Base-by-base conservation (phyloP, 2,329 filamentous ascomycete species). In the Fusarium abutilonis region DNA sequence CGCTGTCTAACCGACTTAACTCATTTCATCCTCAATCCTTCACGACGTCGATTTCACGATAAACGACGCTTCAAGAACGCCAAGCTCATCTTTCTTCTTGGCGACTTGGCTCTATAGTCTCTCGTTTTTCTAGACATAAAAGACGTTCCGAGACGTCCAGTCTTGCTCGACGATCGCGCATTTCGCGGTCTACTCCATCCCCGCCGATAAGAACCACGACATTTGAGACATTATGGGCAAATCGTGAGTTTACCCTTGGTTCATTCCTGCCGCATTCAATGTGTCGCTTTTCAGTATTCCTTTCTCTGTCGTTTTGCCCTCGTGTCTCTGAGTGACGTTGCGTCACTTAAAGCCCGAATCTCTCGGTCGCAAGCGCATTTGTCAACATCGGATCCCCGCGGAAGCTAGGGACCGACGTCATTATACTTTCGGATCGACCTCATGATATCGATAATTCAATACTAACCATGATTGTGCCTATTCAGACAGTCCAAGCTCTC, bases 401-500 rank as follows among this genome's bases (percentile, higher is more conserved):
- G 54, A 59, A 64, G 47, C 53, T 52, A 52, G 39, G 31, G 39
- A 48, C 50, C 68, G 66, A 70, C 68, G 68, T 70, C 68, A 70
- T 70, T 67, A 55, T 56, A 45, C 47, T 38, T 56, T 28, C 19
- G 32, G 44, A 43, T 64, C 50, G 31, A 21, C 36, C 38, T 47
- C 41, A 40, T 52, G 44, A 45, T 49, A 42, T 45, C 54, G 39
- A 54, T 26, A 60, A 34, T 40, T 54, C 36, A 52, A 34, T 21
- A 61, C 72, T 73, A 56, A 74, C 61, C 39, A 52, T 43, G 28
- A 29, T 44, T 36, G 36, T 45, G 17, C 9, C 31, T 47, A 47
- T 52, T 26, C 75, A 99, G 95, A 80, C 95, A 98, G 84, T 98
- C 94, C 72, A 99, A 98, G 83, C 90, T 99, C 76, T 97, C 93